Evolutionary conservation across 768 basidiomycete genomes (phyloP), one percentile per base, ranked within the genome.

Genomic region (Rhodocollybia butyracea): DNA sequence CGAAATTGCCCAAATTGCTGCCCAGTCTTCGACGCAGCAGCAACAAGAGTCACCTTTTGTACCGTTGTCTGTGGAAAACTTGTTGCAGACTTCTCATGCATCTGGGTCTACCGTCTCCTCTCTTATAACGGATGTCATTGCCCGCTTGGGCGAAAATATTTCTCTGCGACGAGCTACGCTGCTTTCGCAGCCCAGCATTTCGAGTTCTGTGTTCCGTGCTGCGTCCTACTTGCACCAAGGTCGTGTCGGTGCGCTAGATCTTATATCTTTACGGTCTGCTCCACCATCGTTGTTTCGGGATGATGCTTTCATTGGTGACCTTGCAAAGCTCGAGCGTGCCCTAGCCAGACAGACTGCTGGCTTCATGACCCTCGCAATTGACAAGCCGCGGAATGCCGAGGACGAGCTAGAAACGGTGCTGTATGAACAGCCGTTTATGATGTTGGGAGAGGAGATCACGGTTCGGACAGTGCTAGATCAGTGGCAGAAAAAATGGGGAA

Each of bases 291-390:
- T 79, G 57, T 66, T 85, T 42, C 68, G 68, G 15, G 75, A 78
- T 2, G 67, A 77, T 46, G 65, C 64, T n/a, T 86, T 87, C 62
- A 70, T 74, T 26, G 66, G 72, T n/a, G 82, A 88, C 36, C 70
- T 91, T 17, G 74, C 74, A 30, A 76, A 77, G 40, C 74, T 96
- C 13, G 84, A 89, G 60, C 84, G 90, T 22, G 81, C 87, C 2
- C 59, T 96, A n/a, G 88, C 87, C 10, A 80, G 92, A 39, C 94
- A 96, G 70, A 86, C 93, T 48, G 84, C 85, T 21, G 94, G 93
- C 2, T 87, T 94, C 64, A 84, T 89, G 26, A 91, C 91, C 0
- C 69, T 70, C 15, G 74, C 73, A 0, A 73, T 93, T 19, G 69
- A 64, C n/a, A 54, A 45, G 2, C 40, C 22, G 15, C 29, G 26